These are phyloP conservation scores for Saccharomyces hybrid DNA, from an alignment of 1,139 yeast species.

Conservation along the genomic window DNA sequence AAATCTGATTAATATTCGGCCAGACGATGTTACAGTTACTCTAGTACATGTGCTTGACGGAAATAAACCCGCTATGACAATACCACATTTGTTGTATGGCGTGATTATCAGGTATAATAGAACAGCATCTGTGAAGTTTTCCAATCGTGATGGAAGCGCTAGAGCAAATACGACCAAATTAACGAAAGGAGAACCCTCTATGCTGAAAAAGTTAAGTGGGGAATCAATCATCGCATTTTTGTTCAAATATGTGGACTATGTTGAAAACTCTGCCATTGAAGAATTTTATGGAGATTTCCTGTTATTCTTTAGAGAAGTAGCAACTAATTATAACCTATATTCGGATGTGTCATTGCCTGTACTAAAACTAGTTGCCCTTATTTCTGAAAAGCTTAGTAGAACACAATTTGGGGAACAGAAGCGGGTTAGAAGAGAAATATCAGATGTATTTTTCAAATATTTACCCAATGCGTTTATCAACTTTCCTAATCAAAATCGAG, in stretches of 20 bases:
- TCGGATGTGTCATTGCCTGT: slow-evolving; percentile 45
- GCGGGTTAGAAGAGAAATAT: slow-evolving; percentile 55
- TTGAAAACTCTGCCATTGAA: slow-evolving; percentile 68
- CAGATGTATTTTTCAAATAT: slow-evolving; percentile 54
- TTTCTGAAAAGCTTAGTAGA: slow-evolving; percentile 50
- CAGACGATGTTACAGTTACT: slow-evolving; percentile 16
- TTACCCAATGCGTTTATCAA: slow-evolving; percentile 35
- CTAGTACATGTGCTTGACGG: slow-evolving; percentile 67
- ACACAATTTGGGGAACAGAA: slow-evolving; percentile 57
- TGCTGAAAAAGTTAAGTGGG: slow-evolving; percentile 18
- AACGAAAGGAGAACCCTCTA: slow-evolving; percentile 26
- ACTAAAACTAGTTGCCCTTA: slow-evolving; percentile 42
- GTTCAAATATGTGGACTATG: slow-evolving; percentile 49
- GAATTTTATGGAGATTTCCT: slow-evolving; percentile 62
- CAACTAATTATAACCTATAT: slow-evolving; percentile 43
- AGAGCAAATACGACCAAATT: slow-evolving; percentile 11
- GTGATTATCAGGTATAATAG: slow-evolving; percentile 41
- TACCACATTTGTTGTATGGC: slow-evolving; percentile 59
- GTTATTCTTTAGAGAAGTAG: slow-evolving; percentile 52
- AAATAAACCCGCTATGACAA: slow-evolving; percentile 67
- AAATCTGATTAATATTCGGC: slow-evolving; percentile 40
- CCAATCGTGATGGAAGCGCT: slow-evolving; percentile 1
- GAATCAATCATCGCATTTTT: slow-evolving; percentile 19
- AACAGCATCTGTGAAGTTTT: slow-evolving; percentile 18
- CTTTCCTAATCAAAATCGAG: background rate